Evolutionary conservation across 176 grass and related monocot species (phyloP).

Genomic region (Cenchrus purpureus): DNA sequence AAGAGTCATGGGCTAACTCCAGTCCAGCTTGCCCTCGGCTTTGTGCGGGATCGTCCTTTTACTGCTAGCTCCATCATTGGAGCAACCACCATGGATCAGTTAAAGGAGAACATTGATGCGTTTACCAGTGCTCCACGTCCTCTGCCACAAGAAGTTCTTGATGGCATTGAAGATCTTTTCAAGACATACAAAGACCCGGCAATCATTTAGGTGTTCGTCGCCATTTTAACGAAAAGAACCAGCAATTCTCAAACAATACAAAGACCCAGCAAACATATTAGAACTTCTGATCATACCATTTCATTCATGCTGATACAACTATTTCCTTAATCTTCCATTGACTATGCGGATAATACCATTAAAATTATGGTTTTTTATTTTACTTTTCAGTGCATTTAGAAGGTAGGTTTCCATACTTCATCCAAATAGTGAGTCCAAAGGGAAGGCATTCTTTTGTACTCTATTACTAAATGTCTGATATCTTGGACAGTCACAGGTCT

Average conservation of each 20-base stretch:
- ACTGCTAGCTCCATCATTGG: constrained; percentile 88
- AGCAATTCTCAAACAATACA: not conserved
- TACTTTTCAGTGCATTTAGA: not conserved
- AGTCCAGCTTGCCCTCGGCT: constrained; percentile 80
- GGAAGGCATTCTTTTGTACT: not conserved
- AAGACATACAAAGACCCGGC: constrained; percentile 81
- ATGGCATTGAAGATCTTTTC: constrained; percentile 70
- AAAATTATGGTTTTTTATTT: not conserved
- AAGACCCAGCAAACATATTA: not conserved
- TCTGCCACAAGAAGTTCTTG: constrained; percentile 51
- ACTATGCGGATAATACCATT: not conserved
- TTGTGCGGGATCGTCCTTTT: constrained; percentile 76
- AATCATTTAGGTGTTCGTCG: constrained; percentile 45
- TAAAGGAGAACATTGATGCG: constrained; percentile 72
- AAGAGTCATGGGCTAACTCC: constrained; percentile 77
- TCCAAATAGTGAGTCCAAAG: not conserved
- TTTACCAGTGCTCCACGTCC: constrained; percentile 67
- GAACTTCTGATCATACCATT: constrained; percentile 11
- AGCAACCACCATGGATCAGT: constrained; percentile 74
- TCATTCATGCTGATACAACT: not conserved
- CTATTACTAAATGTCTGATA: not conserved
- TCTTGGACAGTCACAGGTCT: not conserved
- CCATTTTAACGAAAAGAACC: not conserved
- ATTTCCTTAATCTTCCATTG: constrained; percentile 4
- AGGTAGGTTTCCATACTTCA: not conserved